Evolutionary conservation across 2,329 filamentous ascomycete genomes (phyloP), one percentile per base, ranked within the genome.

Genomic region (Plectosphaerella cucumerina): DNA sequence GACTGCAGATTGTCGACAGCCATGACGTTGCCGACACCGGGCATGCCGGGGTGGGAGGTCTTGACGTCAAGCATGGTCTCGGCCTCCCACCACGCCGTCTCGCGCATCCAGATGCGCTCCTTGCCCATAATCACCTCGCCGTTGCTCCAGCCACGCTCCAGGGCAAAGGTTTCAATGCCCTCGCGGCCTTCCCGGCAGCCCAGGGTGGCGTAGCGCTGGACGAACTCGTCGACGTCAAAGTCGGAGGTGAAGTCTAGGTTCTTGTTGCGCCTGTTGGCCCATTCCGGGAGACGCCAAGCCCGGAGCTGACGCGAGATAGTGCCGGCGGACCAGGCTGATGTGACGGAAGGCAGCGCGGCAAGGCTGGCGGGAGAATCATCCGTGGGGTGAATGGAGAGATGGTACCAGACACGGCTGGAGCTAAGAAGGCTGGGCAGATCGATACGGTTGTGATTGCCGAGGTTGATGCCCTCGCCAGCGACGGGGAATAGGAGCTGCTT

Each of bases 131-230:
- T 84, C 2, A 97, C 91, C 70, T 97, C 94, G 37, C 94, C 94
- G 60, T 99, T 99, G 71, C 90, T 97, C 94, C 94, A 99, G 2
- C 94, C 94, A 52, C 94, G 85, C 70, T 97, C 92, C 47, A 97
- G 79, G 52, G 95, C 80, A 90, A 93, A 99, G 61, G 82, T 95
- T 64, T 97, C 90, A 49, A 97, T 91, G 45, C 93, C 94, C 56
- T 99, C 94, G 56, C 84, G 85, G 51, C 94, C 94, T 57, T 96
- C 90, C 59, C 86, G 83, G 67, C 94, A 99, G 14, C 94, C 94
- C 1, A 99, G 79, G 6, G 82, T 76, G 5, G 84, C 77, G 65
- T 97, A 99, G 43, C 94, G 85, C 59, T 86, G 84, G 18, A 85
- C 81, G 61, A 99, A 97, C 66, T 99, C 94, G 15, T 96, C 90